Conservation (phyloP, 768 basidiomycete genomes). For the Dioszegia crocea region DNA sequence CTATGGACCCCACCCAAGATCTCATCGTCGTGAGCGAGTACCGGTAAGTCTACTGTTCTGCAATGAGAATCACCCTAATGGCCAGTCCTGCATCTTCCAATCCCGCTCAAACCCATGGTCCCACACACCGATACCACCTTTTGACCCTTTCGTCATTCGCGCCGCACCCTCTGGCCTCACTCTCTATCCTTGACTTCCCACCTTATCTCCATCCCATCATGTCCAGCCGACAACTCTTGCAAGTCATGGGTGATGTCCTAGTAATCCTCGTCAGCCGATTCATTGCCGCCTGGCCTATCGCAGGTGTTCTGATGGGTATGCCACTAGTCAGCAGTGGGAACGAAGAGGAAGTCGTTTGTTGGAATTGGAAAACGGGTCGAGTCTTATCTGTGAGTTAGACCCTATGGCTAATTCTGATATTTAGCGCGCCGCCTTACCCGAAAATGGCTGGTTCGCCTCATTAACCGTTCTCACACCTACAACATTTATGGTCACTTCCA, state of each 20-base stretch:
- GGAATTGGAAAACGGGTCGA: constrained; percentile 65
- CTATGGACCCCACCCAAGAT: constrained; percentile 65
- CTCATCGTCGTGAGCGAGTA: constrained; percentile 56
- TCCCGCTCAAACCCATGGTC: constrained; percentile 7
- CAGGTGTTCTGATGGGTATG: constrained; percentile 25
- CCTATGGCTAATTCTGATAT: background rate
- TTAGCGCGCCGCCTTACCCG: constrained; percentile 31
- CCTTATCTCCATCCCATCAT: constrained; percentile 20
- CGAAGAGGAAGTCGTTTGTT: constrained; percentile 59
- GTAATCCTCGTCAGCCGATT: constrained; percentile 54
- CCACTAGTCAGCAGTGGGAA: constrained; percentile 24
- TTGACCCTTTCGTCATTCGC: constrained; percentile 37
- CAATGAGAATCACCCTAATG: background rate
- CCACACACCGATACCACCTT: constrained; percentile 43
- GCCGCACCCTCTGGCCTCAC: constrained; percentile 38
- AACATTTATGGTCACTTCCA: constrained; percentile 37
- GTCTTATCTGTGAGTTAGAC: constrained; percentile 54
- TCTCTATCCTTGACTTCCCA: constrained; percentile 39
- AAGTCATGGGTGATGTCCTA: constrained; percentile 58
- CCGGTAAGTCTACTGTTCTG: constrained; percentile 42
- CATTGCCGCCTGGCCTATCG: constrained; percentile 41
- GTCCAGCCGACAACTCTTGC: constrained; percentile 51
- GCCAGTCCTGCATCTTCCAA: constrained; percentile 16
- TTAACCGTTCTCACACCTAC: constrained; percentile 41
- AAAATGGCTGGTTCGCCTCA: constrained; percentile 37